A percentile compares a stretch with the other conserved stretches of the same genome.
phyloP scores from a whole-genome alignment of 2,329 filamentous ascomycete genomes.

The Rasamsonia emersonii region DNA sequence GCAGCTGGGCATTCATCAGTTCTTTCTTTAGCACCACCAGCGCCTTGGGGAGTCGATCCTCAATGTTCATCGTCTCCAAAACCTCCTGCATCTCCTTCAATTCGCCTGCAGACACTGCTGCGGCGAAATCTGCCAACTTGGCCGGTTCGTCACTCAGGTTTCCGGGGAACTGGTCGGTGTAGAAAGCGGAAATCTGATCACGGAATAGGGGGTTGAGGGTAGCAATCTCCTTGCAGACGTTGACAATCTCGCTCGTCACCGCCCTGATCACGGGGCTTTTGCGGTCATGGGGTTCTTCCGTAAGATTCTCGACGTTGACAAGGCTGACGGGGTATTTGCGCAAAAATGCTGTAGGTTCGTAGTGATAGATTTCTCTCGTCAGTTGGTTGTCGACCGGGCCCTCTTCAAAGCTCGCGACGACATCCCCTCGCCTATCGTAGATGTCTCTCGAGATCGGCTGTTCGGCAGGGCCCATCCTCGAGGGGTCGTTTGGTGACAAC shows the following conservation, averaged over 20 bases:
- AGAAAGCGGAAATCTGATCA: slow-evolving; percentile 95
- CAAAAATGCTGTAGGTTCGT: slow-evolving; percentile 85
- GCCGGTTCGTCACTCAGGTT: slow-evolving; percentile 93
- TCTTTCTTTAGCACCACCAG: slow-evolving; percentile 93
- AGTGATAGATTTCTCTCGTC: slow-evolving; percentile 43
- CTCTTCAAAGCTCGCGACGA: slow-evolving; percentile 96
- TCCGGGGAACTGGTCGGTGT: slow-evolving; percentile 86
- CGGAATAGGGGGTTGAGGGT: slow-evolving; percentile 89
- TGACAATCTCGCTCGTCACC: slow-evolving; percentile 94
- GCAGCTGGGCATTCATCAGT: slow-evolving; percentile 93
- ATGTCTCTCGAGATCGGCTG: slow-evolving; percentile 34
- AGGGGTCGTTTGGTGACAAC: slow-evolving; percentile 53
- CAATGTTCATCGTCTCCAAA: slow-evolving; percentile 77
- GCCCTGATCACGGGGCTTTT: slow-evolving; percentile 84
- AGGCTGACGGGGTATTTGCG: slow-evolving; percentile 87
- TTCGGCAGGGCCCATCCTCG: slow-evolving; percentile 23
- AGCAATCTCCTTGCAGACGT: slow-evolving; percentile 96
- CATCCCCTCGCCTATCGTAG: slow-evolving; percentile 74
- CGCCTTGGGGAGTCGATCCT: slow-evolving; percentile 85
- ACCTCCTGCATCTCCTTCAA: slow-evolving; percentile 88
- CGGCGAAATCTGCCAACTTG: slow-evolving; percentile 93
- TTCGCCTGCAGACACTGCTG: slow-evolving; percentile 90
- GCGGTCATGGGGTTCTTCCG: slow-evolving; percentile 80
- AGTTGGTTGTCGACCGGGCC: slow-evolving; percentile 52
- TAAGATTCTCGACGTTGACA: slow-evolving; percentile 88